phyloP scores from a whole-genome alignment of 2,329 filamentous ascomycete species.

The Hymenoscyphus fructigenus region DNA sequence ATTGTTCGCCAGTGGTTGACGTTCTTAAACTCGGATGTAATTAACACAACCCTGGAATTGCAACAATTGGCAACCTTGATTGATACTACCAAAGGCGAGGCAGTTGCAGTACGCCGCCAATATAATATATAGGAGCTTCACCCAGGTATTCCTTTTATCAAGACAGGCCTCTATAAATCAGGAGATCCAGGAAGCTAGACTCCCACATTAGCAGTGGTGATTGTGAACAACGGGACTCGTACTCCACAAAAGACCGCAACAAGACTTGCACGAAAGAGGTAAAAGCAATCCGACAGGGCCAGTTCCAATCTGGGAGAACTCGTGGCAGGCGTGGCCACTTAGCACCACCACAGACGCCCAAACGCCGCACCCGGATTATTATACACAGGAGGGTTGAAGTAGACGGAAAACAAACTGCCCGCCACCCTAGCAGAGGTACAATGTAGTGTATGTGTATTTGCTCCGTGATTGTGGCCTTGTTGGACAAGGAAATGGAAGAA shows the following conservation, averaged over 20 bases:
- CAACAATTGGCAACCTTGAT: not conserved
- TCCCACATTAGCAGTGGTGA: conserved; percentile 5
- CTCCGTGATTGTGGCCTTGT: not conserved
- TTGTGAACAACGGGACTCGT: conserved; percentile 3
- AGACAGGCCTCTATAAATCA: conserved; percentile 2
- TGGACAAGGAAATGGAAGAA: not conserved
- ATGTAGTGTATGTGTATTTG: not conserved
- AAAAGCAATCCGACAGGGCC: conserved; percentile 5
- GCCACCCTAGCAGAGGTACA: not conserved
- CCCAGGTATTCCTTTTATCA: not conserved
- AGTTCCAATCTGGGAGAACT: conserved; percentile 1
- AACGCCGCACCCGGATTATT: not conserved
- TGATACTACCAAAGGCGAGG: not conserved
- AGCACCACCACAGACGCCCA: not conserved
- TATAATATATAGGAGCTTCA: not conserved
- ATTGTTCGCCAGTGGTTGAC: too few species aligned
- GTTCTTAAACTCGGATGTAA: not conserved
- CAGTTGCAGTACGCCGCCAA: not conserved
- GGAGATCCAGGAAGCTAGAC: conserved; percentile 4
- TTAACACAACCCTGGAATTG: not conserved
- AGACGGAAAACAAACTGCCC: not conserved
- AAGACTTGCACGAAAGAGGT: conserved; percentile 3
- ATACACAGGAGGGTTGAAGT: not conserved
- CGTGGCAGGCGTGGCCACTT: not conserved
- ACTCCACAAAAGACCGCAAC: not conserved